Evolutionary conservation across 306 rosid species (phyloP), one percentile per base, ranked within the genome.

Genomic region (Leucaena leucocephala): DNA sequence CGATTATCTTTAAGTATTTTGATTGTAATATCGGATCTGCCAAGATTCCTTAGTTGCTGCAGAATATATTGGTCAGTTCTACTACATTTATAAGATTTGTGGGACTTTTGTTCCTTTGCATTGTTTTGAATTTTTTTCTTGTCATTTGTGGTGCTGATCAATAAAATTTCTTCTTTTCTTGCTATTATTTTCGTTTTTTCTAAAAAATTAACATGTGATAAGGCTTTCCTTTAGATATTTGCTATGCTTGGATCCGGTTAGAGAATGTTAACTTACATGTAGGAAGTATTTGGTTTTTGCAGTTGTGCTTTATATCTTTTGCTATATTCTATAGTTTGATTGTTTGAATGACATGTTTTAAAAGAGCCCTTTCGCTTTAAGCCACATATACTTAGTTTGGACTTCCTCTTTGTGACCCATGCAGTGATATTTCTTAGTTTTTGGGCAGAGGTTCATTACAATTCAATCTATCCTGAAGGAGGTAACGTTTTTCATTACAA

Each of bases 401-500:
- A 66, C 1, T 49, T 73, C 39, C 79, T 38, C 8, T 57, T 49
- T 78, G 82, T 61, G 59, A 81, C 77, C 72, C 69, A 35, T 92
- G 97, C 98, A 94, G 98, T 94, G 82, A 91, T 94, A 81, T 94
- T 87, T 90, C 84, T 94, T 86, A 94, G 98, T 93, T 94, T 94
- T 85, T 94, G 98, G 98, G 98, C 98, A 27, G 98, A 94, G 91
- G 98, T 94, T 85, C 98, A 94, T 86, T 94, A 94, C 87, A 94
- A 94, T 86, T 86, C 98, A 45, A 94, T 94, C 48, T 92, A 94
- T 87, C 97, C 98, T 0, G 90, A 94, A 88, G 97, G 92, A 94
- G 98, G 98, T 94, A 87, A 77, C 75, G 17, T 43, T 17, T 54
- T 94, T 85, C 98, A 94, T 86, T 94, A 94, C 87, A 94, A 94